A percentile compares a stretch with the other conserved stretches of the same genome.
Evolutionary conservation across 176 grass and related monocot species (phyloP).

Genomic region (Triticum aestivum): DNA sequence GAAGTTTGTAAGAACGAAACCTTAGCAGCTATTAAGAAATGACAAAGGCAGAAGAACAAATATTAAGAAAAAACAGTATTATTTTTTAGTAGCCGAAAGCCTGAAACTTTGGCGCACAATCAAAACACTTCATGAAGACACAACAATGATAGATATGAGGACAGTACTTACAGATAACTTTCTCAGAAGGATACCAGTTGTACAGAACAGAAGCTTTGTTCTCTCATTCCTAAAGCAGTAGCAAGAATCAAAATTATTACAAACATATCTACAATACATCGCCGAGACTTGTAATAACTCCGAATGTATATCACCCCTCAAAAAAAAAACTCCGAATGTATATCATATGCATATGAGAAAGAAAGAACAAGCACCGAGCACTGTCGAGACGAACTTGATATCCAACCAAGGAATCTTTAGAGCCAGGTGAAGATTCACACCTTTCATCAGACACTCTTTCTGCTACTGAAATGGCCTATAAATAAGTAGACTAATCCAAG

Average conservation of each 20-base stretch:
- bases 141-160: conserved; percentile 5
- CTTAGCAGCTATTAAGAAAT: conserved; percentile 22
- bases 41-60: not conserved
- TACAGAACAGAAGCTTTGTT: conserved; percentile 95
- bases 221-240: conserved; percentile 72
- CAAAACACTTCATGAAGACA: conserved; percentile 23
- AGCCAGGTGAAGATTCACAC: conserved; percentile 94
- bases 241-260: conserved; percentile 23
- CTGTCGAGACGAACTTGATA: conserved; percentile 98
- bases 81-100: conserved; percentile 8
- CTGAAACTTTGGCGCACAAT: conserved; percentile 19
- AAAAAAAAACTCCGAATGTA: conserved; percentile 3
- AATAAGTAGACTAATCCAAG: conserved; percentile 13
- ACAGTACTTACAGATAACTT: conserved; percentile 70
- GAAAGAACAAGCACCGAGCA: conserved; percentile 57
- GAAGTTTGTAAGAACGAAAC: conserved; percentile 7
- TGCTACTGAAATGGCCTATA: conserved; percentile 91
- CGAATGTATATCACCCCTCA: conserved; percentile 12
- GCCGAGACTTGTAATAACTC: conserved; percentile 18
- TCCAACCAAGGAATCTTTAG: conserved; percentile 76
- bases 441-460: conserved; percentile 97
- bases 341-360: conserved; percentile 33
- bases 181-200: conserved; percentile 94
- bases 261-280: conserved; percentile 9
- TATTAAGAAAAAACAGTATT: not conserved